Conservation (phyloP, 2,329 filamentous ascomycete genomes). For the Apiospora aurea region DNA sequence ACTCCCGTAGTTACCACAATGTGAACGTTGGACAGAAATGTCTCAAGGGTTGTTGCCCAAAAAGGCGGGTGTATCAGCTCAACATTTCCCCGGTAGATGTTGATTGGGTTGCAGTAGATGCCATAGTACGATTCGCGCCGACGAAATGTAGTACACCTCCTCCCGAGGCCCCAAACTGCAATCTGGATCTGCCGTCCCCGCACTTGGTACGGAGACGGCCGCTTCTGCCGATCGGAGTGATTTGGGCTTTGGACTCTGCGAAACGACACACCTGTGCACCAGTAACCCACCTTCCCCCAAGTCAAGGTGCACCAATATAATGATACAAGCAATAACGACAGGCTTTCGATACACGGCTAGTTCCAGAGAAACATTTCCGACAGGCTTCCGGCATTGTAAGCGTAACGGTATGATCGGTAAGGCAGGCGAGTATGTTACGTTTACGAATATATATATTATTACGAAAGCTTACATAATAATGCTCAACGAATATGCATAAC, state of each 20-base stretch:
- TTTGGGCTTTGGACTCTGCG: no score
- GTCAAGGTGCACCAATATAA: no score
- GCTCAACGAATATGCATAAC: no score
- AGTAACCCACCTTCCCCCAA: no score
- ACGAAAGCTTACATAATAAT: background rate
- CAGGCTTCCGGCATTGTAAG: background rate
- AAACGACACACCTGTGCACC: background rate
- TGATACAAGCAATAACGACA: no score
- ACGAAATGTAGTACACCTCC: background rate
- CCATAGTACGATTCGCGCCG: background rate
- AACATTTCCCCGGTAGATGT: background rate
- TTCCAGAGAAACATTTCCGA: no score
- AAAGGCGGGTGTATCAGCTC: background rate
- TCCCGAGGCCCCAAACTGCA: no score
- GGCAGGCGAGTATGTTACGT: background rate
- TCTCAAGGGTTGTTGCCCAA: background rate
- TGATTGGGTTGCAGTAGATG: background rate
- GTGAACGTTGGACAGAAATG: no score
- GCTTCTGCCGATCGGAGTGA: no score
- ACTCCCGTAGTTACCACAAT: background rate
- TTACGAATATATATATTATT: background rate
- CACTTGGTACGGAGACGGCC: no score
- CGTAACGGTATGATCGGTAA: background rate
- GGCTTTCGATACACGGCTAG: no score
- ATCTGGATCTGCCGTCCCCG: no score